Conservation (phyloP, 257 asterid genomes). For the Plantago ovata region DNA sequence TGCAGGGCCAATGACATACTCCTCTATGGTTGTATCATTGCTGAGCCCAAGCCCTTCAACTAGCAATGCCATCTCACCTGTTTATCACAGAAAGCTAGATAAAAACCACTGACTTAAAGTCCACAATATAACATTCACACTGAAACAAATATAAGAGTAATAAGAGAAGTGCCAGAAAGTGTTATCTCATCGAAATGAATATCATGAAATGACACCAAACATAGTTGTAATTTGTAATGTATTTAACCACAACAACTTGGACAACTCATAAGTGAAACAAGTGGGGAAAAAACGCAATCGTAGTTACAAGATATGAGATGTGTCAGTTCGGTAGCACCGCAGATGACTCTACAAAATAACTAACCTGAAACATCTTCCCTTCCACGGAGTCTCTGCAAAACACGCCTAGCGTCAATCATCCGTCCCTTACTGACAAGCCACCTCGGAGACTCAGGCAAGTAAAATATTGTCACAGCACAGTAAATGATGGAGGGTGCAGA, state of each 20-base stretch:
- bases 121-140: background rate
- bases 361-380: constrained; percentile 59
- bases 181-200: background rate
- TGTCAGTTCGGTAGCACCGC: background rate
- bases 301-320: background rate
- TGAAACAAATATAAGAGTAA: background rate
- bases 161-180: background rate
- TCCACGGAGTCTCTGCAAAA: constrained; percentile 55
- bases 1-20: constrained; percentile 50
- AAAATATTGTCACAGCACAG: constrained; percentile 36
- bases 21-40: constrained; percentile 48
- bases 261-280: too few relatives aligned
- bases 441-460: constrained; percentile 76
- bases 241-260: background rate
- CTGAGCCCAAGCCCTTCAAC: constrained; percentile 72
- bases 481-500: constrained; percentile 47
- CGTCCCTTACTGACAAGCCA: constrained; percentile 76
- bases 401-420: constrained; percentile 51
- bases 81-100: constrained; percentile 10
- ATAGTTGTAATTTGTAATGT: background rate
- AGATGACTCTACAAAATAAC: constrained; percentile 14
- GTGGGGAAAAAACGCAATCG: background rate
- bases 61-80: constrained; percentile 75
- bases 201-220: background rate
- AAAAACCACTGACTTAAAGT: background rate